Percentiles rank a stretch among this genome's conserved stretches.
Evolutionary conservation across 805 yeast genomes (phyloP).

Genomic region (Kuraishia piskuri): DNA sequence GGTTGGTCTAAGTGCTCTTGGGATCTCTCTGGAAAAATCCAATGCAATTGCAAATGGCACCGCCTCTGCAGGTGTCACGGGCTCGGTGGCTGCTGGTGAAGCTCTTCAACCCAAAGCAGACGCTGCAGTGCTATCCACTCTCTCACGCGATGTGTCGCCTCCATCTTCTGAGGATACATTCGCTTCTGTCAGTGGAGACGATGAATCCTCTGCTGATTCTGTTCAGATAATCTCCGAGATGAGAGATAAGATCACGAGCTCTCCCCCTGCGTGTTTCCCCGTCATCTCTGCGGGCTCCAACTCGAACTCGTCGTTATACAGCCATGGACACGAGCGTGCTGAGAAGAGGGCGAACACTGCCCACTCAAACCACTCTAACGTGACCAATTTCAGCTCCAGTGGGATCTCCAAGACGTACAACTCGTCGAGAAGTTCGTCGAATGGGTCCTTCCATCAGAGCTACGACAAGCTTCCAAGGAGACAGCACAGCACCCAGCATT

Average conservation of each 20-base stretch:
- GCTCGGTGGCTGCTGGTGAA: too few species aligned
- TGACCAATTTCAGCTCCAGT: not conserved
- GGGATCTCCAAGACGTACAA: conserved; percentile 2
- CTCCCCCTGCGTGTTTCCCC: not conserved
- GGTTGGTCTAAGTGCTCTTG: too few species aligned
- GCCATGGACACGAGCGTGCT: not conserved
- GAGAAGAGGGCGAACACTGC: not conserved
- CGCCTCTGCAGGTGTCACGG: too few species aligned
- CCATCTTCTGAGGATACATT: not conserved
- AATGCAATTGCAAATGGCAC: too few species aligned
- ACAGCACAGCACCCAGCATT: not conserved
- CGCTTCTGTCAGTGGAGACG: not conserved
- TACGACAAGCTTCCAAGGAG: conserved; percentile 1
- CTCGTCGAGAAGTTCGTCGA: conserved; percentile 2
- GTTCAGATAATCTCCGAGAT: not conserved
- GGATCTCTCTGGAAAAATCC: too few species aligned
- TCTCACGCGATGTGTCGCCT: not conserved
- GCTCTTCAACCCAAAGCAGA: too few species aligned
- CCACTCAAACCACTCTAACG: not conserved
- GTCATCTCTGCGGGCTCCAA: not conserved
- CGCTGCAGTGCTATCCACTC: not conserved
- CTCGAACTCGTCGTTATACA: not conserved
- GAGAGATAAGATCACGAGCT: not conserved
- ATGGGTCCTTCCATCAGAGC: not conserved
- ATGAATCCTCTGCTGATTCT: not conserved